These are phyloP conservation scores for Cyclostephanos invisitatus DNA, from an alignment of 108 stramenopile genomes.

Conservation along the genomic window DNA sequence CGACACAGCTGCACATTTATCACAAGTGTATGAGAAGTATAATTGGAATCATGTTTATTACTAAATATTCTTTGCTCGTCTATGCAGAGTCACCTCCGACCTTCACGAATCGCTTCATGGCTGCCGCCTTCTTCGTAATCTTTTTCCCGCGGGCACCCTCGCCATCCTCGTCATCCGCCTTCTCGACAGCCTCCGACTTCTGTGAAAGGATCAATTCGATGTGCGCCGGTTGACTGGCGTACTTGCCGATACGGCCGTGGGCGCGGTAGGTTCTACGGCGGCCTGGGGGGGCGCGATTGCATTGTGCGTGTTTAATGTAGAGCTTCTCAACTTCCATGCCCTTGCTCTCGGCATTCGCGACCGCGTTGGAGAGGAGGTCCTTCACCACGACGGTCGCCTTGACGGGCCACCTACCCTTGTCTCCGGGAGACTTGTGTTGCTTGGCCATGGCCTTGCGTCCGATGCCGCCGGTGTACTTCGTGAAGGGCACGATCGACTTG, in stretches of 20 bases:
- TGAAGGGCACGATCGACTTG: slow-evolving; percentile 97
- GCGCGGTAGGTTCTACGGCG: slow-evolving; percentile 99
- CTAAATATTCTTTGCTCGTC: slow-evolving; percentile 2
- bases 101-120: slow-evolving; percentile 81
- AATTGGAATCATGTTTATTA: slow-evolving; percentile 4
- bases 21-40: background rate
- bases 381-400: slow-evolving; percentile 96
- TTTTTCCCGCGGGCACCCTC: slow-evolving; percentile 66
- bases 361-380: slow-evolving; percentile 94
- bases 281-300: slow-evolving; percentile 95
- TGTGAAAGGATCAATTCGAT: slow-evolving; percentile 96
- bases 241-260: slow-evolving; percentile 99
- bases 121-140: slow-evolving; percentile 84
- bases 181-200: slow-evolving; percentile 78
- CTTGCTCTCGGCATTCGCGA: slow-evolving; percentile 98
- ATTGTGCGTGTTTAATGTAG: slow-evolving; percentile 91
- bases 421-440: slow-evolving; percentile 89
- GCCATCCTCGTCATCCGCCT: slow-evolving; percentile 59
- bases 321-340: slow-evolving; percentile 88
- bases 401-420: slow-evolving; percentile 97
- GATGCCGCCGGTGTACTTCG: slow-evolving; percentile 96
- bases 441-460: slow-evolving; percentile 96
- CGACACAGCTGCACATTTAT: background rate
- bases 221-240: slow-evolving; percentile 97
- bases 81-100: slow-evolving; percentile 58